Evolutionary conservation across 345 rosid species (phyloP), one percentile per base, ranked within the genome.

Genomic region (Lepidium africanum): DNA sequence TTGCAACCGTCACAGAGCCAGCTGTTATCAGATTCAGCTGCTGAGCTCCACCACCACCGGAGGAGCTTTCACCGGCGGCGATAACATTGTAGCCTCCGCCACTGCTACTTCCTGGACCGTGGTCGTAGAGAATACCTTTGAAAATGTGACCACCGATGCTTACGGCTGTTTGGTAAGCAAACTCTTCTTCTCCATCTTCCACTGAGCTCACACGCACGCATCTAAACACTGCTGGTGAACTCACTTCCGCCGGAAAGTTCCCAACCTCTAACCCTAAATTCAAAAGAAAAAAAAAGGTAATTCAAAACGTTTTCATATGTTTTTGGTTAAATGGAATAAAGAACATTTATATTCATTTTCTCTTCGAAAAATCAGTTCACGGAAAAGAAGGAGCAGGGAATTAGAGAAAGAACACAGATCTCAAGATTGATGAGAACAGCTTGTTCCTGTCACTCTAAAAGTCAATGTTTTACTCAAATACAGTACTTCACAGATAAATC

Each of bases 101-200:
- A 50, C 55, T 13, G 36, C 62, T 70, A 53, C 55, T 70, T 32
- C 77, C 81, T 21, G 79, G 72, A 46, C 91, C 89, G 27, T 81
- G 85, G 69, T 84, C 86, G 53, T 86, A 84, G 14, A 86, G 84
- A 75, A 86, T 78, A 43, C 92, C 92, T 71, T 84, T 86, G 60
- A 86, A 86, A 8, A 86, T 48, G 70, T 80, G 87, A 15, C 92
- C 92, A 48, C 85, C 86, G 1, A 86, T 86, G 63, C 69, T 84
- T 14, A 82, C 85, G 14, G 75, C 69, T 55, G 85, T 73, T 59
- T 77, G 77, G 77, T 78, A 81, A 42, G 80, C 82, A 50, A 58
- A 80, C 73, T 81, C 84, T 48, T 84, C 88, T 25, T 65, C 83
- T 42, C 76, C 72, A 17, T 43, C 77, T 51, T 80, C 86, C n/a